Evolutionary conservation across 768 basidiomycete genomes (phyloP).

Genomic region (Cystobasidiopsis lactophilus): DNA sequence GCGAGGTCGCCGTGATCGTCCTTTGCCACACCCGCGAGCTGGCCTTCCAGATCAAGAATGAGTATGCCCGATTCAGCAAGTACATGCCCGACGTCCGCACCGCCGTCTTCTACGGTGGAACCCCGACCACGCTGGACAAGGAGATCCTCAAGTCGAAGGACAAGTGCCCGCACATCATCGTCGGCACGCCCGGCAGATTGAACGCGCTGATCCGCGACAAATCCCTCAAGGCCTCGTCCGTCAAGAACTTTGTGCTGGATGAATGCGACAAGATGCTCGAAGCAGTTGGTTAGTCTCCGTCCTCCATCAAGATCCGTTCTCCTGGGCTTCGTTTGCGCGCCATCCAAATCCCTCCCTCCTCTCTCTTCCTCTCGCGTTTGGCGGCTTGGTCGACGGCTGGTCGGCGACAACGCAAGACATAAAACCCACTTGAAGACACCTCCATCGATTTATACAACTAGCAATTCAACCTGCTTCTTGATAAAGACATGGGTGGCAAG

Average conservation of each 20-base stretch:
- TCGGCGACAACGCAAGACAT: not conserved
- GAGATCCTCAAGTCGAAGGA: slow-evolving; percentile 83
- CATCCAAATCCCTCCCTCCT: not conserved
- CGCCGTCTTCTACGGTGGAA: slow-evolving; percentile 93
- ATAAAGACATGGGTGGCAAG: no score
- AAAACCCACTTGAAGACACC: no score
- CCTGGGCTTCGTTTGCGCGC: not conserved
- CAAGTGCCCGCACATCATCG: slow-evolving; percentile 96
- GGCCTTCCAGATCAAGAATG: slow-evolving; percentile 99
- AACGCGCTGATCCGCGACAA: slow-evolving; percentile 92
- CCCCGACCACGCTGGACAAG: slow-evolving; percentile 75
- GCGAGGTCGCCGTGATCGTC: slow-evolving; percentile 92
- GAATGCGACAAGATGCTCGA: slow-evolving; percentile 99
- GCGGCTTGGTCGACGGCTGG: not conserved
- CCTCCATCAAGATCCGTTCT: not conserved
- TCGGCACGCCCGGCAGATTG: slow-evolving; percentile 90
- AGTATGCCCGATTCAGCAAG: slow-evolving; percentile 96
- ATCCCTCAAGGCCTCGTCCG: slow-evolving; percentile 75
- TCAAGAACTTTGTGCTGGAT: slow-evolving; percentile 98
- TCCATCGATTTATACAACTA: no score
- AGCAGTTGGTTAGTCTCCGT: slow-evolving; percentile 86
- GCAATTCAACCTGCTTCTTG: no score
- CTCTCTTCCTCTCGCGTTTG: not conserved
- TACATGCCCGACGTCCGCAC: slow-evolving; percentile 99
- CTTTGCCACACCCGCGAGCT: slow-evolving; percentile 98